Conservation (phyloP, 2,329 filamentous ascomycete species). For the Hymenoscyphus linearis region DNA sequence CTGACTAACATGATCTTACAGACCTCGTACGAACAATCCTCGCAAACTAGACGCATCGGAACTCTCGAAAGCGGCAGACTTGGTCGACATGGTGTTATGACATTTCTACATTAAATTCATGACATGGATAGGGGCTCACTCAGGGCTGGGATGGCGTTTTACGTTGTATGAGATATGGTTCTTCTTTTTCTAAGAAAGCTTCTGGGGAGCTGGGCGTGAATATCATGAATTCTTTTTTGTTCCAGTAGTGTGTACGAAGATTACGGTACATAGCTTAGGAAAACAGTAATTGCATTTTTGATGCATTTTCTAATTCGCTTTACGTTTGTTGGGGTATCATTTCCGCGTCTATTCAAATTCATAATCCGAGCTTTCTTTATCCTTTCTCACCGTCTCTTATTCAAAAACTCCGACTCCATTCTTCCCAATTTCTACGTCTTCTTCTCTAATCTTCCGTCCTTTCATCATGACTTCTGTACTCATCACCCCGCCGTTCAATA, state of each 20-base stretch:
- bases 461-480: constrained; percentile 51
- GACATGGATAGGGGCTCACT: constrained; percentile 20
- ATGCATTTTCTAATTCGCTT: background rate
- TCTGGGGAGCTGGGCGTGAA: constrained; percentile 1
- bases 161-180: constrained; percentile 6
- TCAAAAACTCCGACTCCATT: constrained; percentile 28
- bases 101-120: constrained; percentile 12
- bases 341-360: background rate
- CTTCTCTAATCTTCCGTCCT: constrained; percentile 32
- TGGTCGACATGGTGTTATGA: constrained; percentile 17
- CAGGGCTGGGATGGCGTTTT: constrained; percentile 10
- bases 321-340: background rate
- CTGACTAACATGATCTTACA: constrained; percentile 32
- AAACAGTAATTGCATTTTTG: constrained; percentile 7
- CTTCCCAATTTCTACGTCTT: constrained; percentile 28
- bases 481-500: constrained; percentile 55
- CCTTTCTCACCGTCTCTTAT: background rate
- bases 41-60: constrained; percentile 56
- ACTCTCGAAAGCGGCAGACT: constrained; percentile 1
- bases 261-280: constrained; percentile 5
- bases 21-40: constrained; percentile 84
- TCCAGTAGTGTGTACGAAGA: background rate
- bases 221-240: background rate
- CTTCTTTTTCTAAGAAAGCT: background rate
- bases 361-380: background rate